phyloP scores from a whole-genome alignment of 2,329 filamentous ascomycete genomes.

The Hymenotorrendiella dingleyae region DNA sequence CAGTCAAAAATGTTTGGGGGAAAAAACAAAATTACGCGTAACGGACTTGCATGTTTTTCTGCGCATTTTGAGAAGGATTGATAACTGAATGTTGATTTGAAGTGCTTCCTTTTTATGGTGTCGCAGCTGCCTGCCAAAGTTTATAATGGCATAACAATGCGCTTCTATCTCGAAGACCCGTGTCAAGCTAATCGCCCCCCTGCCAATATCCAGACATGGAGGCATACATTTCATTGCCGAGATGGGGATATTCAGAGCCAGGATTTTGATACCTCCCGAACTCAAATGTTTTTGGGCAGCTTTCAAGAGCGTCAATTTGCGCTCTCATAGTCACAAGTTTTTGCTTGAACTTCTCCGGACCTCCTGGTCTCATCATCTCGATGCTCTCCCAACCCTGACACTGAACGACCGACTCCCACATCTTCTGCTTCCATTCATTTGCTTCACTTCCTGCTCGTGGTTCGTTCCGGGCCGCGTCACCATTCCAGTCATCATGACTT shows the following conservation, averaged over 20 bases:
- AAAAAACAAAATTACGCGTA: too few relatives aligned
- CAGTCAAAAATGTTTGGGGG: too few relatives aligned
- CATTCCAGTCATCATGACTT: not conserved
- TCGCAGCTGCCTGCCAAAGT: too few relatives aligned
- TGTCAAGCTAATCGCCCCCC: too few relatives aligned
- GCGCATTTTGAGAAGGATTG: too few relatives aligned
- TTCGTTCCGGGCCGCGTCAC: not conserved
- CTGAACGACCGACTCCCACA: slow-evolving; percentile 7
- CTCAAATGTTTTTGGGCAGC: not conserved
- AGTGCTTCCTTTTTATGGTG: too few relatives aligned
- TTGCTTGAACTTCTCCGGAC: not conserved
- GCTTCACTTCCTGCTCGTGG: slow-evolving; percentile 2
- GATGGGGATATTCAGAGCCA: slow-evolving; percentile 1
- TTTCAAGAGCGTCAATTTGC: not conserved
- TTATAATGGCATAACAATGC: too few relatives aligned
- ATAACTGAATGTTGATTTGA: too few relatives aligned
- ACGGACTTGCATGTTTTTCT: too few relatives aligned
- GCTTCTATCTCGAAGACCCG: too few relatives aligned
- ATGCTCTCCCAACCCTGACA: slow-evolving; percentile 7
- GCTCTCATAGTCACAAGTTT: not conserved
- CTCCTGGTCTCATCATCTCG: slow-evolving; percentile 3
- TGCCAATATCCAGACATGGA: too few relatives aligned
- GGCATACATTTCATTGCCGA: too few relatives aligned
- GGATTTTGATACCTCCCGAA: not conserved
- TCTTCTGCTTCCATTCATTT: slow-evolving; percentile 8